Evolutionary conservation across 176 grass and related monocot genomes (phyloP).

Genomic region (Typha latifolia): DNA sequence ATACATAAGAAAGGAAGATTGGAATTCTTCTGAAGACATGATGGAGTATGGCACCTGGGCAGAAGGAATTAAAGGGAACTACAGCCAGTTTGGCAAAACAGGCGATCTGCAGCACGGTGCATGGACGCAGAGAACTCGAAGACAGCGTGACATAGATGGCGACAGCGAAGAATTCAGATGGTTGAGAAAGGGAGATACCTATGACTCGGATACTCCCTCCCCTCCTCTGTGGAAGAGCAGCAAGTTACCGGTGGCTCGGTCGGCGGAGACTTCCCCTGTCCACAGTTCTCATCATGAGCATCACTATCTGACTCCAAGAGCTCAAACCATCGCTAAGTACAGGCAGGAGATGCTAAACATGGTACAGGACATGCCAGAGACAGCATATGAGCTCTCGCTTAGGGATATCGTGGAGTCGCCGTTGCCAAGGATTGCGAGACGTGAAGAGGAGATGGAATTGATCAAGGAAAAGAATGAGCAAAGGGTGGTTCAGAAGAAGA

Average conservation of each 20-base stretch:
- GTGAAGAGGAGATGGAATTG: neutral
- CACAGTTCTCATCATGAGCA: conserved; percentile 7
- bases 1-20: too few species aligned
- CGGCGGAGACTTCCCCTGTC: conserved; percentile 10
- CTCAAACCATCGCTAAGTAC: conserved; percentile 52
- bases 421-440: neutral
- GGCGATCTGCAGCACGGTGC: neutral
- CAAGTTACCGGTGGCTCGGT: neutral
- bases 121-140: neutral
- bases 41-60: conserved; percentile 11
- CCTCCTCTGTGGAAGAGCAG: conserved; percentile 30
- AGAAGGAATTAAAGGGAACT: conserved; percentile 4
- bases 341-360: conserved; percentile 77
- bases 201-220: conserved; percentile 29
- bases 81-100: neutral
- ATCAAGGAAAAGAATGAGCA: conserved; percentile 14
- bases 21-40: neutral
- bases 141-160: neutral
- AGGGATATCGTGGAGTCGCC: conserved; percentile 71
- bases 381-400: conserved; percentile 66
- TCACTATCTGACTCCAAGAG: conserved; percentile 1
- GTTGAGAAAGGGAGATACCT: conserved; percentile 23
- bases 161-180: conserved; percentile 16
- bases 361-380: conserved; percentile 55
- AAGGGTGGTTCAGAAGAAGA: conserved; percentile 10